Base-by-base conservation (phyloP, 768 basidiomycete species). In the Collybia sp. region DNA sequence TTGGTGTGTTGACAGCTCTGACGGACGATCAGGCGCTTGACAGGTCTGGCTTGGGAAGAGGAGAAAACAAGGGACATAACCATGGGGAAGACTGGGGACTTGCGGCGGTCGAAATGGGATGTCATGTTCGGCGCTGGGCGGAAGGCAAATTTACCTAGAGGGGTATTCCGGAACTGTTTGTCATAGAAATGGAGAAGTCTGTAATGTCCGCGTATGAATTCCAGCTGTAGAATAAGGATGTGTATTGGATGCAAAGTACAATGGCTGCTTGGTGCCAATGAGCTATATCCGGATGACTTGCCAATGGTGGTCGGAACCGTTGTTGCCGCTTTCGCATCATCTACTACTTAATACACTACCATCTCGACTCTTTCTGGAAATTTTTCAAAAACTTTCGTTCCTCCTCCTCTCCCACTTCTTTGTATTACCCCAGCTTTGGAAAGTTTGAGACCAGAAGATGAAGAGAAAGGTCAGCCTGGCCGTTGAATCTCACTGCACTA, bases 31-130 rank as follows among this genome's bases (percentile, higher is more conserved):
- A 99, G 69, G 96, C 96, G 17, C 65, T 97, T 57, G 88, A 94
- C 58, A 72, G 96, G 49, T 91, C 96, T n/a, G 96, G 96, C 3
- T 65, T 99, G 38, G 90, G 86, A 15, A 67, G 71, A 46, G 83
- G 78, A 11, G 72, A 61, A 43, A 68, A 74, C 49, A 85, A 85
- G 58, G 92, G 92, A 2, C 96, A 98, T 60, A 98, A 98, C 67
- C 95, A 99, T 59, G 95, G 95, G 13, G 91, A 93, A 64, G 95
- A 97, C 55, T 99, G 94, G 94, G 95, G 88, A n/a, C 61, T 84
- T 33, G 94, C 94, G 2, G 95, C 95, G 2, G 93, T 98, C 5
- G 95, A 99, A 62, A 93, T 93, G 90, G 88, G 82, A 2, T 70
- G 70, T 30, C 82, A 81, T 46, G 67, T 74, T 41, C 76, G 73